Evolutionary conservation across 164 flowering plant genomes (phyloP), one percentile per base, ranked within the genome.

Genomic region (Kalanchoe fedtschenkoi): DNA sequence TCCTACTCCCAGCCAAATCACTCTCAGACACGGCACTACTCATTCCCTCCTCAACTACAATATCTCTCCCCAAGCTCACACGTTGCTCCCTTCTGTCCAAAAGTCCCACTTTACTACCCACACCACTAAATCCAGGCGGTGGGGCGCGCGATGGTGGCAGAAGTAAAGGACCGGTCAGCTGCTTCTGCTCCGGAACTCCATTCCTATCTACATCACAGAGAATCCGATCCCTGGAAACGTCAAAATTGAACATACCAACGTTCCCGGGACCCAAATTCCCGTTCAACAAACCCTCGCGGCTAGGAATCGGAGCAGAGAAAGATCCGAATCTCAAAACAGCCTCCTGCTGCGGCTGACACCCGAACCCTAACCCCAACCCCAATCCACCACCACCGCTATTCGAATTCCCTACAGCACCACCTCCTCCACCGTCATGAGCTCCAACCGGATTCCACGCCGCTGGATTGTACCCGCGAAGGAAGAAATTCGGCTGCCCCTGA

Each of bases 341-440:
- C 56, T 51, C 32, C 17, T 51, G 56, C 28, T 29, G 56, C 32
- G 56, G 32, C 54, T 22, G 56, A 51, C 24, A 51, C 56, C 56
- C 56, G 24, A 51, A 28, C 17, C 56, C 56, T 13, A 51, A 51
- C 56, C 56, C 56, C 26, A 51, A 28, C 17, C 56, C 56, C 6
- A 51, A 17, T 51, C 56, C 56, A 43, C 22, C 5, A 42, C 16
- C 22, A 46, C 28, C 28, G 13, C 11, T 3, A 47, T 22, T 24
- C 9, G 22, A 43, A 43, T 9, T 37, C 11, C 39, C 39, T 37
- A 37, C 11, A 5, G 2, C 39, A 44, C 51, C 51, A 19, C 1
- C 24, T 17, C 1, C 24, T 17, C 6, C 21, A 2, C 24, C 9
- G 24, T 44, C 51, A n/a, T 44, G 24, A 44, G 51, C 22, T 0